Percentiles rank a stretch among this genome's conserved stretches.
phyloP scores from a whole-genome alignment of 1,284 basidiomycete species.

The Ceratorhiza oryzae-sativae region DNA sequence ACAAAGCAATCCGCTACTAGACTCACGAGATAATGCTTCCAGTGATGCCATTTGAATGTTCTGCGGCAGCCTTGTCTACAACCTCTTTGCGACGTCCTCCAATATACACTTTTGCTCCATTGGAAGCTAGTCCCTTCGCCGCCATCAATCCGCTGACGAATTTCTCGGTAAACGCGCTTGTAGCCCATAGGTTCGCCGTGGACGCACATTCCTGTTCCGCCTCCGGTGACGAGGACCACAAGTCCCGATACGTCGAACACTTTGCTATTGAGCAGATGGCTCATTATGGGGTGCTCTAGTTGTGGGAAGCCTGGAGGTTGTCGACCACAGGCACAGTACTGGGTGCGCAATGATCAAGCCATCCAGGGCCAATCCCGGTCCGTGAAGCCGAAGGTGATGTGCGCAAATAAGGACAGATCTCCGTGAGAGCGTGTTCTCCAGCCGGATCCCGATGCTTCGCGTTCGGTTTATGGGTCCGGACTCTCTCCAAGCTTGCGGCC shows the following conservation, averaged over 20 bases:
- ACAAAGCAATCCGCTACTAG: no score
- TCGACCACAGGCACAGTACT: neutral
- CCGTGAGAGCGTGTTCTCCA: constrained; percentile 18
- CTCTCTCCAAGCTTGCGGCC: constrained; percentile 5
- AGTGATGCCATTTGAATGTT: constrained; percentile 41
- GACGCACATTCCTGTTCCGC: constrained; percentile 64
- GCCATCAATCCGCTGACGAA: constrained; percentile 65
- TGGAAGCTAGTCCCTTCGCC: constrained; percentile 72
- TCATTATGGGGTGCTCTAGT: neutral
- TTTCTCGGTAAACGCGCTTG: neutral
- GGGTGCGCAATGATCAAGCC: neutral
- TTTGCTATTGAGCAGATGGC: constrained; percentile 14
- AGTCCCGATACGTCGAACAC: constrained; percentile 67
- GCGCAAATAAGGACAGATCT: constrained; percentile 28
- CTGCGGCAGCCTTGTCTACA: constrained; percentile 60
- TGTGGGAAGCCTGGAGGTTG: neutral
- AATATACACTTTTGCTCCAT: constrained; percentile 84
- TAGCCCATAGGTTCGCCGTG: neutral
- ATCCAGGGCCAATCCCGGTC: constrained; percentile 1
- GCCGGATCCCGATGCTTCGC: neutral
- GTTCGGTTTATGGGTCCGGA: neutral
- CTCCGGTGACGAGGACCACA: constrained; percentile 78
- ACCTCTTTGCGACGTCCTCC: constrained; percentile 70
- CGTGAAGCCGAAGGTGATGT: constrained; percentile 23
- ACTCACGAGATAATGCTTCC: constrained; percentile 66